Evolutionary conservation across 2,329 filamentous ascomycete species (phyloP), one percentile per base, ranked within the genome.

Genomic region (Westerdykella sp.): DNA sequence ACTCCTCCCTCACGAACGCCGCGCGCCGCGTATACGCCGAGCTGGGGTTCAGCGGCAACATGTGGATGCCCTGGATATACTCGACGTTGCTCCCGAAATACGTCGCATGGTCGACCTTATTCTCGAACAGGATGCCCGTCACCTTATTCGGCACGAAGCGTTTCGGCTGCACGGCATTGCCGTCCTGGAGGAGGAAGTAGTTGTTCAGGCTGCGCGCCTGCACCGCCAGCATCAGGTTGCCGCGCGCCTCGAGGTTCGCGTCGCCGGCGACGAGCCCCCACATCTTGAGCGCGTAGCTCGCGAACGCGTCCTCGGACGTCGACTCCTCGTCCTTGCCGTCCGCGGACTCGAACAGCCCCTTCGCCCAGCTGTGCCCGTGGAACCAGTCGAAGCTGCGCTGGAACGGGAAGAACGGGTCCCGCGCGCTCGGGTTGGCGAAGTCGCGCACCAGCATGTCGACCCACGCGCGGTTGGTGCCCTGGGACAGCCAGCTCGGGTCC

Each of bases 311-410:
- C 69, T 98, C 93, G 0, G 88, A 95, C 37, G 86, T 88, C 12
- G 87, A 94, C 64, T 98, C 93, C 69, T 93, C 81, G 66, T 93
- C 83, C 69, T 90, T 91, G 55, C 87, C 86, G 62, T 93, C 87
- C 47, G 73, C 73, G 16, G 80, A 78, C 48, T 85, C 79, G 59
- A 82, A 88, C 10, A 93, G 72, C 1, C 87, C 87, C 43, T 88
- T 89, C 2, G 93, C 93, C 88, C 91, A 96, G 37, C 85, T 91
- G 73, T 97, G 93, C 1, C 93, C 93, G 58, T 62, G 83, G 66
- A 83, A 97, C 87, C 88, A 96, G 68, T 97, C 93, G 62, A 96
- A 97, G 40, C 55, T 50, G 30, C 65, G 62, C 11, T 58, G 91
- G 57, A 87, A 83, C 0, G 93, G 90, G 66, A 95, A 97, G 32